A percentile compares a stretch with the other conserved stretches of the same genome.
Conservation (phyloP, 2,329 filamentous ascomycete species). For the Arthrobotrys sinensis region DNA sequence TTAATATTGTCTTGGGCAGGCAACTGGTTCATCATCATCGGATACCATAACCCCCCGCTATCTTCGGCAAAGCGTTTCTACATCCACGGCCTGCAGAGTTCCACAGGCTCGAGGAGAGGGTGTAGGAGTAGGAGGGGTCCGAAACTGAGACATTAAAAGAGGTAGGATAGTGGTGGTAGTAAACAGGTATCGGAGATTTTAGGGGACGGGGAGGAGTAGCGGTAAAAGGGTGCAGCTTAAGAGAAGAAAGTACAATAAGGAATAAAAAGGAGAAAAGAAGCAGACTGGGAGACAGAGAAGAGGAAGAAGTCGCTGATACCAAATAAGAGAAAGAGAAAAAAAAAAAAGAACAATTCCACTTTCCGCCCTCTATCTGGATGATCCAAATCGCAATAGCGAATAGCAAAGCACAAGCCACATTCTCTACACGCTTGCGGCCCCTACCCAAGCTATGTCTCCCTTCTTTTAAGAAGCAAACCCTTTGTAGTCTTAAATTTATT, state of each 20-base stretch:
- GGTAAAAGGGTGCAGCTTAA: neutral
- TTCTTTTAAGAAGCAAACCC: neutral
- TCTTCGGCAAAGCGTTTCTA: slow-evolving; percentile 5
- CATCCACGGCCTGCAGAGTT: neutral
- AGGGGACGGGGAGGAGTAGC: neutral
- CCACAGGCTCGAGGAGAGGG: neutral
- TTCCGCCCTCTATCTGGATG: slow-evolving; percentile 8
- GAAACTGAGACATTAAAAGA: slow-evolving; percentile 38
- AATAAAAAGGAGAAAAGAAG: neutral
- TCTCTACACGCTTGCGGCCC: neutral
- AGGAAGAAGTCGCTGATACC: slow-evolving; percentile 17
- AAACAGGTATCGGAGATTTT: neutral
- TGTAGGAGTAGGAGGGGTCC: neutral
- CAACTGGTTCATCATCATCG: slow-evolving; percentile 8
- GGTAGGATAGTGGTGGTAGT: slow-evolving; percentile 10
- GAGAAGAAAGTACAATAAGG: neutral
- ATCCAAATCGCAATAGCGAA: slow-evolving; percentile 7
- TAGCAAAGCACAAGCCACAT: neutral
- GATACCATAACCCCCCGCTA: slow-evolving; percentile 10
- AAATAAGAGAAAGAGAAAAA: slow-evolving; percentile 17
- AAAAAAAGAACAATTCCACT: neutral
- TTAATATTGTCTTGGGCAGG: neutral
- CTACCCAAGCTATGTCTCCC: neutral
- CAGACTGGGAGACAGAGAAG: neutral
- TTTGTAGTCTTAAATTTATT: neutral